A percentile compares a stretch with the other conserved stretches of the same genome.
These are phyloP conservation scores for Adansonia grandidieri DNA, from an alignment of 441 rosid genomes.

Conservation along the genomic window DNA sequence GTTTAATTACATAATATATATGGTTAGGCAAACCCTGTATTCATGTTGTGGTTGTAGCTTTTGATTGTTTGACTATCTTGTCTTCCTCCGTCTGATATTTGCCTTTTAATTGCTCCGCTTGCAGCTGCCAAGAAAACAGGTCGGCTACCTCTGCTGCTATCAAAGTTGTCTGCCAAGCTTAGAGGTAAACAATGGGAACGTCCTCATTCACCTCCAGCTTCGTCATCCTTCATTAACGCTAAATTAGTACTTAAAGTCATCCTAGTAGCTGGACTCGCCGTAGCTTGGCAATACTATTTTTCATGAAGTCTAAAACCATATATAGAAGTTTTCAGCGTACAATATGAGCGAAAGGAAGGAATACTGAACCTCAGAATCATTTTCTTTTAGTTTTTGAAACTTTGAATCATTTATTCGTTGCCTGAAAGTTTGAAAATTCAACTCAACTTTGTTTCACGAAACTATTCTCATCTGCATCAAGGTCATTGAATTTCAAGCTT, in stretches of 20 bases:
- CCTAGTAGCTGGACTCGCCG: slow-evolving; percentile 64
- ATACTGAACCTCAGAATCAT: slow-evolving; percentile 16
- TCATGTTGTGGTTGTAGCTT: neutral
- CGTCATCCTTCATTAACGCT: slow-evolving; percentile 49
- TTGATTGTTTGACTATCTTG: slow-evolving; percentile 10
- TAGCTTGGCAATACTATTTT: slow-evolving; percentile 66
- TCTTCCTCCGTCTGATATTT: slow-evolving; percentile 28
- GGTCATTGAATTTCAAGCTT: neutral
- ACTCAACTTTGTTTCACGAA: neutral
- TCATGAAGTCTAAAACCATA: slow-evolving; percentile 19
- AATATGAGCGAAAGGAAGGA: slow-evolving; percentile 27
- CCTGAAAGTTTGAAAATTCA: neutral
- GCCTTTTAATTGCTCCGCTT: slow-evolving; percentile 24
- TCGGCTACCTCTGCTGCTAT: slow-evolving; percentile 46
- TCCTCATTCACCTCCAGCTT: slow-evolving; percentile 29
- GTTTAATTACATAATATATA: too few species aligned
- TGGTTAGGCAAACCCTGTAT: neutral
- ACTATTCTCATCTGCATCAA: neutral
- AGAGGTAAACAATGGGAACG: slow-evolving; percentile 53
- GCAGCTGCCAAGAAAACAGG: slow-evolving; percentile 55
- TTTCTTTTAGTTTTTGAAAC: slow-evolving; percentile 6
- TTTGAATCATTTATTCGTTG: neutral
- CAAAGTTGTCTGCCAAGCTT: slow-evolving; percentile 63
- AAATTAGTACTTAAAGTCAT: slow-evolving; percentile 62
- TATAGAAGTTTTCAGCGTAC: slow-evolving; percentile 28